Evolutionary conservation across 2,329 filamentous ascomycete genomes (phyloP).

Genomic region (Xylariaceae sp.): DNA sequence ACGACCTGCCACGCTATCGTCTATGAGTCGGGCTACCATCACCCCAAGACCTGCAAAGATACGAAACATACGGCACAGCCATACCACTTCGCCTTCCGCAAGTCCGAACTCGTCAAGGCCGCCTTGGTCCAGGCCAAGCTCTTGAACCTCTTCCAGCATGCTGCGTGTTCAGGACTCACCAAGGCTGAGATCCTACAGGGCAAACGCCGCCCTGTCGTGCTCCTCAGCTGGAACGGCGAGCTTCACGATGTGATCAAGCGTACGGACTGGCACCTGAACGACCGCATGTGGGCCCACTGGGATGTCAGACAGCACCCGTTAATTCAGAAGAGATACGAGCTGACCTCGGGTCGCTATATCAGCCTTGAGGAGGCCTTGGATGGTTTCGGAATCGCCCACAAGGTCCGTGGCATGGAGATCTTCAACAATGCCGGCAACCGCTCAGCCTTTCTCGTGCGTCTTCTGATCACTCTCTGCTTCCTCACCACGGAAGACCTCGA

Average conservation of each 20-base stretch:
- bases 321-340: neutral
- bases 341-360: too few relatives aligned
- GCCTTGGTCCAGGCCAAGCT: neutral
- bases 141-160: constrained; percentile 4
- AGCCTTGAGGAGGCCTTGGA: neutral
- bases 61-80: constrained; percentile 12
- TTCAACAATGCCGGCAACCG: constrained; percentile 16
- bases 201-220: constrained; percentile 2
- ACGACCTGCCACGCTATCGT: constrained; percentile 13
- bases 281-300: constrained; percentile 9
- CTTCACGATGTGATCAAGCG: constrained; percentile 3
- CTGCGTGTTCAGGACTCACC: neutral
- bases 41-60: constrained; percentile 9
- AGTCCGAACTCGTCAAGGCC: constrained; percentile 3
- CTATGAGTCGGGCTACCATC: constrained; percentile 11
- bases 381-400: constrained; percentile 9
- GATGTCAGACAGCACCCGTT: constrained; percentile 5
- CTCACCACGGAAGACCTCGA: constrained; percentile 3
- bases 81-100: constrained; percentile 15
- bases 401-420: constrained; percentile 7
- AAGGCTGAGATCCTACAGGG: neutral
- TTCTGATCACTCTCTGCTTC: constrained; percentile 10
- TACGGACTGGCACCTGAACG: constrained; percentile 6
- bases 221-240: constrained; percentile 12
- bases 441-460: constrained; percentile 13